phyloP scores from a whole-genome alignment of 2,329 filamentous ascomycete genomes.

The Clonostachys byssicola region DNA sequence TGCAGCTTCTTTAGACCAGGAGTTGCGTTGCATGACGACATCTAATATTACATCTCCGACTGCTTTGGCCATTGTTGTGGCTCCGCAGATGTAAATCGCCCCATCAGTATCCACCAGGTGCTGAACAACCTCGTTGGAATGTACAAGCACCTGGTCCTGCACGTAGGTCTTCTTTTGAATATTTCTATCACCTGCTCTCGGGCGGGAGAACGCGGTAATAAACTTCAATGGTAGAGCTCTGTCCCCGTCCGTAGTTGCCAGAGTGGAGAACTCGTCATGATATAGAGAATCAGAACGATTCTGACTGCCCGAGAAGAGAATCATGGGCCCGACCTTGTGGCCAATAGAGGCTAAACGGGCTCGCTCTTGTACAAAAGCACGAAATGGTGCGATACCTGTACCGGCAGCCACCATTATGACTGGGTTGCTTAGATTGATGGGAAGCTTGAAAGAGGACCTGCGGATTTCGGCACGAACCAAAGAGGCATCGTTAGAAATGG shows the following conservation, averaged over 20 bases:
- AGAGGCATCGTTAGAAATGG: no score
- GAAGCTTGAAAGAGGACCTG: constrained; percentile 35
- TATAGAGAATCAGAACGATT: not conserved
- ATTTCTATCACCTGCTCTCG: constrained; percentile 20
- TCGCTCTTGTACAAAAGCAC: constrained; percentile 9
- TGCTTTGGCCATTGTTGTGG: not conserved
- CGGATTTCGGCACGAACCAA: constrained; percentile 45
- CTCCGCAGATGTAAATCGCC: not conserved
- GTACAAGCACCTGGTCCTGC: not conserved
- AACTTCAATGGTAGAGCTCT: constrained; percentile 52
- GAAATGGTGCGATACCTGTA: constrained; percentile 31
- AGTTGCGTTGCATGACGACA: not conserved
- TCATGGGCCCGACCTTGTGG: constrained; percentile 4
- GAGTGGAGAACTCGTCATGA: not conserved
- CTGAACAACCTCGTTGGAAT: constrained; percentile 28
- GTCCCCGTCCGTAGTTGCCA: constrained; percentile 76
- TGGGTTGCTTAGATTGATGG: constrained; percentile 38
- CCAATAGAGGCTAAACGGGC: constrained; percentile 3
- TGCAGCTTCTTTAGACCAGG: not conserved
- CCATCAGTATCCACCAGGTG: not conserved
- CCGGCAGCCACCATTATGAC: constrained; percentile 3
- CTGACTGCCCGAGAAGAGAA: constrained; percentile 11
- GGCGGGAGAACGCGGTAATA: not conserved
- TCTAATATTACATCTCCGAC: not conserved
- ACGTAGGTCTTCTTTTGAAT: constrained; percentile 64